phyloP scores from a whole-genome alignment of 2,329 filamentous ascomycete genomes.

The Exophiala calicioides region DNA sequence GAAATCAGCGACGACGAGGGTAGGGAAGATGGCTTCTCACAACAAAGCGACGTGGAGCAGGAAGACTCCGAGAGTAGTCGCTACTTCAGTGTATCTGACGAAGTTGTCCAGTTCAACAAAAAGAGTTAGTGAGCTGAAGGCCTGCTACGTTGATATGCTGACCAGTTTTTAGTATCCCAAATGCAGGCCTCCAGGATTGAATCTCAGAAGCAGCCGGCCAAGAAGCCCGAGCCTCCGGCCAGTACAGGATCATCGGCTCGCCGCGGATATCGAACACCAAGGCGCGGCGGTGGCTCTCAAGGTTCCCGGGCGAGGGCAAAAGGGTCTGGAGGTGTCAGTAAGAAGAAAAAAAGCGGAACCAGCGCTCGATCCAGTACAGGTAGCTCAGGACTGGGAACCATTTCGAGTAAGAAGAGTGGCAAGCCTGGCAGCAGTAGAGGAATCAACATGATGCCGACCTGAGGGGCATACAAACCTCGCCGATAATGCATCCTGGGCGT shows the following conservation, averaged over 20 bases:
- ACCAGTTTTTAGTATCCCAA: conserved; percentile 27
- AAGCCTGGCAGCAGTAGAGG: conserved; percentile 21
- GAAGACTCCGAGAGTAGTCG: conserved; percentile 29
- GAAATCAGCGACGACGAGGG: conserved; percentile 46
- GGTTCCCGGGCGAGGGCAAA: conserved; percentile 12
- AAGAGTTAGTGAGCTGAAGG: conserved; percentile 24
- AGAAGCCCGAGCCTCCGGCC: conserved; percentile 7
- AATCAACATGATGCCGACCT: conserved; percentile 44
- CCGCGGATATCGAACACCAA: conserved; percentile 10
- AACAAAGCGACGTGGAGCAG: conserved; percentile 29
- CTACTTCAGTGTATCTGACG: conserved; percentile 29
- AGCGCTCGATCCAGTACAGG: conserved; percentile 16
- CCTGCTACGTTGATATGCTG: conserved; percentile 1
- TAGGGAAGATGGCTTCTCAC: conserved; percentile 33
- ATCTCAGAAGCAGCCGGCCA: conserved; percentile 2
- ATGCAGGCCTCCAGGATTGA: conserved; percentile 16
- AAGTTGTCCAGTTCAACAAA: conserved; percentile 26
- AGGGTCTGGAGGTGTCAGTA: conserved; percentile 6
- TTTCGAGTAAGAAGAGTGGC: conserved; percentile 14
- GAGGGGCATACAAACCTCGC: no score
- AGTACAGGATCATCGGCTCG: conserved; percentile 8
- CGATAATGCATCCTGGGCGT: no score
- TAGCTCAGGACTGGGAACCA: conserved; percentile 8
- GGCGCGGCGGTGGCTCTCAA: conserved; percentile 14
- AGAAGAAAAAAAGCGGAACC: conserved; percentile 19